Evolutionary conservation across 2,329 filamentous ascomycete genomes (phyloP).

Genomic region (Dendrostoma leiphaemia): DNA sequence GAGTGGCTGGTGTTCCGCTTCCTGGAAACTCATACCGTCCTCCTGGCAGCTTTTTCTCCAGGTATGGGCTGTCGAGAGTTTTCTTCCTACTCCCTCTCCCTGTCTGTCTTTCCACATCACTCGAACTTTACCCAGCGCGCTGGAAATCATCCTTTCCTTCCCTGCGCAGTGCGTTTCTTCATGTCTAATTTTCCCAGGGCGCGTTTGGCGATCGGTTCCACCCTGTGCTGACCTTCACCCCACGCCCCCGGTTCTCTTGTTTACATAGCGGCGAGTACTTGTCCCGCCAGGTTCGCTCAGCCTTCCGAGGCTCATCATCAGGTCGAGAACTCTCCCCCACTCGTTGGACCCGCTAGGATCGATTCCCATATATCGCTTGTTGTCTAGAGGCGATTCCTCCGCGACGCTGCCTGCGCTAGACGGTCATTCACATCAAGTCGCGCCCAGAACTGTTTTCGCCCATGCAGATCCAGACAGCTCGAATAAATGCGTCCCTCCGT

Average conservation of each 20-base stretch:
- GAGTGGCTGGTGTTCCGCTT: conserved; percentile 3
- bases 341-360: conserved; percentile 10
- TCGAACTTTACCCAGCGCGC: background rate
- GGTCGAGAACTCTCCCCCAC: conserved; percentile 12
- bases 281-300: conserved; percentile 6
- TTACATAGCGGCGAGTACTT: no score
- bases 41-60: no score
- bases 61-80: no score
- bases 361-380: conserved; percentile 8
- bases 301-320: background rate
- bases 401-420: background rate
- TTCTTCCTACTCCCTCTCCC: background rate
- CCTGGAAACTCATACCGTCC: no score
- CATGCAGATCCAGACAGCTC: conserved; percentile 7
- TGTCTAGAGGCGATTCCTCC: conserved; percentile 4
- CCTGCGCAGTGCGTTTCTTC: conserved; percentile 11
- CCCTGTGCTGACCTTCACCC: background rate
- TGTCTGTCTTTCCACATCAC: background rate
- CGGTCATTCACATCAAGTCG: background rate
- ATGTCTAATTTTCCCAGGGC: conserved; percentile 3
- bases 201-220: conserved; percentile 9
- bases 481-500: conserved; percentile 14
- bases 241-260: conserved; percentile 14
- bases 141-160: conserved; percentile 3
- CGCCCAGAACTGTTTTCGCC: background rate